phyloP scores from a whole-genome alignment of 2,329 filamentous ascomycete genomes.

The Podosphaera fusca region DNA sequence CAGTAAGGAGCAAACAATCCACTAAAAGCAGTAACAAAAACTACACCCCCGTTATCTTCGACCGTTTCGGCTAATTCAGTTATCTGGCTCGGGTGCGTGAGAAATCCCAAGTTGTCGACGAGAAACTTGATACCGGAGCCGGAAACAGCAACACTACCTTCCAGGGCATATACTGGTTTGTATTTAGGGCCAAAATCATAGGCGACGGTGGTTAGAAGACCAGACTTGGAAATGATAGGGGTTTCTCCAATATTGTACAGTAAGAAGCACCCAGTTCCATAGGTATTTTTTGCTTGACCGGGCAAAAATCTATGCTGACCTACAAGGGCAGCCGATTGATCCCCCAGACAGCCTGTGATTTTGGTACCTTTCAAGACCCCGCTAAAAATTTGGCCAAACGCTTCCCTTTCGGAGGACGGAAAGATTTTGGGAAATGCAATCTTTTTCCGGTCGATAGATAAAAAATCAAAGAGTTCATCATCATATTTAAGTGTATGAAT shows the following conservation, averaged over 20 bases:
- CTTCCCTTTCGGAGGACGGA: conserved; percentile 43
- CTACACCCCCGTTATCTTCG: conserved; percentile 42
- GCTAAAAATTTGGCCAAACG: conserved; percentile 39
- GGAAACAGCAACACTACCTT: conserved; percentile 56
- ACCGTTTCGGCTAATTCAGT: conserved; percentile 40
- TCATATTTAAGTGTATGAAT: conserved; percentile 55
- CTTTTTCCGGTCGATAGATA: conserved; percentile 45
- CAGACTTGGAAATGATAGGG: conserved; percentile 57
- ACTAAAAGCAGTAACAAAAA: conserved; percentile 50
- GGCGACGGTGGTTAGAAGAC: conserved; percentile 53
- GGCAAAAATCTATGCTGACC: conserved; percentile 58
- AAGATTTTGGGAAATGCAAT: conserved; percentile 56
- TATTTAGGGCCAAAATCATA: conserved; percentile 45
- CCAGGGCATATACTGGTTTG: conserved; percentile 50
- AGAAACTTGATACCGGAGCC: conserved; percentile 55
- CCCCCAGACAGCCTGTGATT: conserved; percentile 58
- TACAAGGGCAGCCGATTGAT: conserved; percentile 62
- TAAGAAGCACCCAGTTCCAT: conserved; percentile 67
- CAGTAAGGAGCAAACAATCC: conserved; percentile 54
- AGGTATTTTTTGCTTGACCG: conserved; percentile 64
- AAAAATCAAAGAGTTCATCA: conserved; percentile 49
- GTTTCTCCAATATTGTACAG: conserved; percentile 64
- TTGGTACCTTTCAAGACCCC: conserved; percentile 41
- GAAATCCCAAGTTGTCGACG: conserved; percentile 41
- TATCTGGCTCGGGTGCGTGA: conserved; percentile 37